Conservation (phyloP, 805 yeast species). For the Metschnikowia drakensbergensis region DNA sequence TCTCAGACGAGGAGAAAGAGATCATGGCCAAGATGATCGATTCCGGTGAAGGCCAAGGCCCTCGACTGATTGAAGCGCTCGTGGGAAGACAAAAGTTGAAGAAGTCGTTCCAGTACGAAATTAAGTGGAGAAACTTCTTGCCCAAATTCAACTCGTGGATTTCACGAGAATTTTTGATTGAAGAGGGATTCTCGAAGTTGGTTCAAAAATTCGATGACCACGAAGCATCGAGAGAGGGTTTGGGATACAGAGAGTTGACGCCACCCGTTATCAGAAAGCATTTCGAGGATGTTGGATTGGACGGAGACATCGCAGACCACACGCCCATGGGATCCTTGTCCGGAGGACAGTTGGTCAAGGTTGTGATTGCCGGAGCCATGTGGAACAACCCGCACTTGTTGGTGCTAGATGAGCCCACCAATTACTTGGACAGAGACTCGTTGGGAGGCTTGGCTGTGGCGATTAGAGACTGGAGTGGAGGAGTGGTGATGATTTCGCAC, state of each 20-base stretch:
- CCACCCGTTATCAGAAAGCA: conserved; percentile 94
- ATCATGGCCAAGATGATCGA: conserved; percentile 77
- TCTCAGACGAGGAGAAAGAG: conserved; percentile 69
- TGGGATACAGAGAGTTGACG: conserved; percentile 54
- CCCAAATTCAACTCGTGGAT: conserved; percentile 95
- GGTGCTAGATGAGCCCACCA: conserved; percentile 97
- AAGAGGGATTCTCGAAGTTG: conserved; percentile 44
- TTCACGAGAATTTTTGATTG: conserved; percentile 73
- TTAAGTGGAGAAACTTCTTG: conserved; percentile 89
- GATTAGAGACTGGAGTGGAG: conserved; percentile 96
- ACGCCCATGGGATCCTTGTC: conserved; percentile 95
- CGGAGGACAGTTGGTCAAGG: conserved; percentile 98
- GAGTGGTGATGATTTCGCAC: conserved; percentile 98
- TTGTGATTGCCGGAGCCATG: conserved; percentile 99
- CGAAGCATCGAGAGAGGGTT: conserved; percentile 48
- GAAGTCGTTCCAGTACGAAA: conserved; percentile 94
- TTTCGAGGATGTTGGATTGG: conserved; percentile 95
- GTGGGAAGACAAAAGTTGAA: conserved; percentile 97
- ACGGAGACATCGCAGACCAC: conserved; percentile 97
- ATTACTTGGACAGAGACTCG: conserved; percentile 96
- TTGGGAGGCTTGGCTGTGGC: conserved; percentile 97
- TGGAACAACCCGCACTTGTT: conserved; percentile 98
- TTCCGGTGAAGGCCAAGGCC: conserved; percentile 81
- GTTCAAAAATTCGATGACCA: conserved; percentile 45
- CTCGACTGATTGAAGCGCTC: conserved; percentile 85